Percentiles rank a stretch among this genome's conserved stretches.
Conservation (phyloP, 192 early-diverging fungal species). For the Oehlia diaphana region DNA sequence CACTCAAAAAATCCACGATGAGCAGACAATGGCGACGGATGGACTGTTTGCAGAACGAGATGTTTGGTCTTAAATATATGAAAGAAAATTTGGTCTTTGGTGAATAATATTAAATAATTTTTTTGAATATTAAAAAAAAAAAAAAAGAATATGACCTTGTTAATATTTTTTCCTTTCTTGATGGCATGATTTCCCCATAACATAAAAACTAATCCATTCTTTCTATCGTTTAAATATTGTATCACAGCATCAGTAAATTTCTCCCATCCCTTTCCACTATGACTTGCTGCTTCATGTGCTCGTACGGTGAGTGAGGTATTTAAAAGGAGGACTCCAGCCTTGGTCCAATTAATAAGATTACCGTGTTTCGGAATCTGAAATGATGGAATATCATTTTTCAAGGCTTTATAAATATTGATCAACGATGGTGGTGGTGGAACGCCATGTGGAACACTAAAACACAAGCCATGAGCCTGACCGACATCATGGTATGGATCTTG, state of each 20-base stretch:
- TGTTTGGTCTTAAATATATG: slow-evolving; percentile 59
- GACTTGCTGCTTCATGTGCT: slow-evolving; percentile 74
- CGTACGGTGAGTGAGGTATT: slow-evolving; percentile 89
- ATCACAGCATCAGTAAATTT: slow-evolving; percentile 85
- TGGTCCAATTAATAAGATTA: slow-evolving; percentile 72
- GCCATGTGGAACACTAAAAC: slow-evolving; percentile 84
- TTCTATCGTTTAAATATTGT: slow-evolving; percentile 62
- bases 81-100: background rate
- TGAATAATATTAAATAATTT: background rate
- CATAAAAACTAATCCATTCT: slow-evolving; percentile 80
- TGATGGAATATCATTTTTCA: slow-evolving; percentile 68
- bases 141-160: slow-evolving; percentile 41
- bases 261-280: slow-evolving; percentile 83
- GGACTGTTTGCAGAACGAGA: slow-evolving; percentile 77
- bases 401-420: slow-evolving; percentile 86
- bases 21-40: slow-evolving; percentile 89
- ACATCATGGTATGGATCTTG: slow-evolving; percentile 80
- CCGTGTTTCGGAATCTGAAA: slow-evolving; percentile 79
- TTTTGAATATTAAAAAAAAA: no score
- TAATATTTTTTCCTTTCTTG: slow-evolving; percentile 75
- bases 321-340: slow-evolving; percentile 86
- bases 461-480: slow-evolving; percentile 69
- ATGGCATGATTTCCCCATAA: slow-evolving; percentile 91
- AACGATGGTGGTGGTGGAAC: slow-evolving; percentile 84
- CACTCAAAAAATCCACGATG: slow-evolving; percentile 86